Base-by-base conservation (phyloP, 805 yeast genomes). In the Monosporozyma yasuniensis region DNA sequence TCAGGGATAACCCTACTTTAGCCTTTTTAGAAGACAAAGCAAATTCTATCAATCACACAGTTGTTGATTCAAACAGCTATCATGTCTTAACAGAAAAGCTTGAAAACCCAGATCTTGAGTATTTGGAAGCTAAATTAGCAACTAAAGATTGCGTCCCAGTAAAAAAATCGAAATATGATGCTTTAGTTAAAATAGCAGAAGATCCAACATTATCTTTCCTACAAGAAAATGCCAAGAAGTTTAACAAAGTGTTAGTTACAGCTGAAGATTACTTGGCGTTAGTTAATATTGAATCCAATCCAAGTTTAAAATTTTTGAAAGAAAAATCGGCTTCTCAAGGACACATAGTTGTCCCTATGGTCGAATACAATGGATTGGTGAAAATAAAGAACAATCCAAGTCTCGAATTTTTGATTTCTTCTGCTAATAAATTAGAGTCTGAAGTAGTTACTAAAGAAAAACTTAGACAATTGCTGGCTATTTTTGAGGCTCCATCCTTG, bases 251-350 rank as follows among this genome's bases (percentile, higher is more conserved):
- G 22, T 22, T 43, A 12, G 25, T 47, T 3, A 9, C 39, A 7
- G n/a, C 16, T 14, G 21, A 34, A 6, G 11, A 25, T 4, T 28
- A 1, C 21, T 7, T 23, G 38, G 34, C 25, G 37, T 18, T 46
- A 16, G 16, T 16, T 25, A 10, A 16, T 3, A 9, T 37, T 2
- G 38, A 37, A 18, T 14, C 38, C 3, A 25, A 18, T 7, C 43
- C 42, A 22, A 32, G 48, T 1, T 10, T 51, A 2, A 56, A 52
- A 8, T 35, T 46, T 18, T 41, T 47, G 19, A 28, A 41, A 32
- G 27, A 41, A n/a, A 35, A 23, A 19, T 47, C 58, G 0, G 37
- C 47, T n/a, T 46, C 54, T 1, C 42, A 56, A 6, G 61, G 63
- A 12, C 30, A 47, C 14, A 16, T 37, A 4, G 30, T 47, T 5